phyloP scores from a whole-genome alignment of 2,329 filamentous ascomycete genomes.

The Colletotrichum sp. region DNA sequence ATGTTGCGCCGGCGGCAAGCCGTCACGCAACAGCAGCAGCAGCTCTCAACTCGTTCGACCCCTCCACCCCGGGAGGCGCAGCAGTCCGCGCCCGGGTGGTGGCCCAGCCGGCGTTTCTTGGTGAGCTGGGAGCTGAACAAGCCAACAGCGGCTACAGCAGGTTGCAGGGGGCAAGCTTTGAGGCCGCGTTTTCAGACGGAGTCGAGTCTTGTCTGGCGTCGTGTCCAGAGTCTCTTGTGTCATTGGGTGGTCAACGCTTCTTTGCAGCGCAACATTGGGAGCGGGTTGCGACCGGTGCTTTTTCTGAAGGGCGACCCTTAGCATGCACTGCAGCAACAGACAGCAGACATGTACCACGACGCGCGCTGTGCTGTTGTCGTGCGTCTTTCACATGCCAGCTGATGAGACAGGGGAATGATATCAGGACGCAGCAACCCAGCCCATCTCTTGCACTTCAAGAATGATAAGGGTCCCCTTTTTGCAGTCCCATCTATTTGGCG shows the following conservation, averaged over 20 bases:
- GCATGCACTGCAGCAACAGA: not conserved
- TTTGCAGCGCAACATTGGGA: not conserved
- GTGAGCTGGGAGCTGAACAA: not conserved
- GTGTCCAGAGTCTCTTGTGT: not conserved
- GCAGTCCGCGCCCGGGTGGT: not conserved
- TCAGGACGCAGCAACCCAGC: not conserved
- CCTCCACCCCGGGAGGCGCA: constrained; percentile 10
- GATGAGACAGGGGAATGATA: not conserved
- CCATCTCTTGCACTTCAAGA: not conserved
- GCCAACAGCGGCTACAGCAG: not conserved
- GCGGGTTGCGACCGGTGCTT: not conserved
- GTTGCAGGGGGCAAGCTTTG: not conserved
- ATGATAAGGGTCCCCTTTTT: not conserved
- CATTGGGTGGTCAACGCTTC: not conserved
- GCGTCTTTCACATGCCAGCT: constrained; percentile 11
- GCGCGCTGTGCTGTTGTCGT: not conserved
- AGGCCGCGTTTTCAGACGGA: not conserved
- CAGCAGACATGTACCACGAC: not conserved
- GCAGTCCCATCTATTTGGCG: not conserved
- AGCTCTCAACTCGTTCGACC: not conserved
- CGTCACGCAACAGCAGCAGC: not conserved
- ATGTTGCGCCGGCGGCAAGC: constrained; percentile 15
- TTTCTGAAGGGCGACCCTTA: not conserved
- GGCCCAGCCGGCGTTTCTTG: not conserved
- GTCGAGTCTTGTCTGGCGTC: not conserved